phyloP scores from a whole-genome alignment of 192 early-diverging fungal genomes.

The Tieghemiomyces parasiticus region DNA sequence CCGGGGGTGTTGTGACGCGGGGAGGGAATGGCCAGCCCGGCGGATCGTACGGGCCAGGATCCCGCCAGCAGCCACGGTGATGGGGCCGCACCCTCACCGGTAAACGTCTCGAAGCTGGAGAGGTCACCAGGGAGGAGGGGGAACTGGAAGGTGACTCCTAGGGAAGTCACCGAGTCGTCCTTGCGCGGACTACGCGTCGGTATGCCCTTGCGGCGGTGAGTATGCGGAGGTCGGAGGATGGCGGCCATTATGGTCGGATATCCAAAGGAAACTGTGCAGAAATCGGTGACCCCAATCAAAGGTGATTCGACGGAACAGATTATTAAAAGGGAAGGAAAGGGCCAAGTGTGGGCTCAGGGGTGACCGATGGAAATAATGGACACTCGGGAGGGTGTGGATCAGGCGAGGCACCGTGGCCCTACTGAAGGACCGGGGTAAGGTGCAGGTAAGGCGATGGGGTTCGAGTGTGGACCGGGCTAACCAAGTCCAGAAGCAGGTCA shows the following conservation, averaged over 20 bases:
- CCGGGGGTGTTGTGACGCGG: constrained; percentile 10
- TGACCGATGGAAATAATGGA: no score
- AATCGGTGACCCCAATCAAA: no score
- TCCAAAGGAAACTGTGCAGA: no score
- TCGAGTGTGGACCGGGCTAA: no score
- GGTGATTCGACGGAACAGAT: neutral
- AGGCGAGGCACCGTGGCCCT: neutral
- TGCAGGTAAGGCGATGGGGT: no score
- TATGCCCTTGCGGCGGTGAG: constrained; percentile 29
- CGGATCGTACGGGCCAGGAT: neutral
- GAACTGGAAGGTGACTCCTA: constrained; percentile 31
- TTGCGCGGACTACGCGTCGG: constrained; percentile 30
- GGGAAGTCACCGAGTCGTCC: constrained; percentile 27
- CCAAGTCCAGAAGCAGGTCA: no score
- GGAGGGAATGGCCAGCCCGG: neutral
- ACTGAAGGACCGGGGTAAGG: neutral
- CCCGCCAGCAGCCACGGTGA: constrained; percentile 10
- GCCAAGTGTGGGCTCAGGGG: neutral
- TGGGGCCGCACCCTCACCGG: no score
- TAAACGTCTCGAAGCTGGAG: neutral
- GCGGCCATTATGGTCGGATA: neutral
- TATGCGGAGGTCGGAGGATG: neutral
- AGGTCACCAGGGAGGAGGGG: constrained; percentile 13
- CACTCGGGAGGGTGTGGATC: neutral
- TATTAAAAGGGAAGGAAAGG: neutral